A percentile compares a stretch with the other conserved stretches of the same genome.
phyloP scores from a whole-genome alignment of 2,329 filamentous ascomycete species.

The Blastomyces gilchristii region DNA sequence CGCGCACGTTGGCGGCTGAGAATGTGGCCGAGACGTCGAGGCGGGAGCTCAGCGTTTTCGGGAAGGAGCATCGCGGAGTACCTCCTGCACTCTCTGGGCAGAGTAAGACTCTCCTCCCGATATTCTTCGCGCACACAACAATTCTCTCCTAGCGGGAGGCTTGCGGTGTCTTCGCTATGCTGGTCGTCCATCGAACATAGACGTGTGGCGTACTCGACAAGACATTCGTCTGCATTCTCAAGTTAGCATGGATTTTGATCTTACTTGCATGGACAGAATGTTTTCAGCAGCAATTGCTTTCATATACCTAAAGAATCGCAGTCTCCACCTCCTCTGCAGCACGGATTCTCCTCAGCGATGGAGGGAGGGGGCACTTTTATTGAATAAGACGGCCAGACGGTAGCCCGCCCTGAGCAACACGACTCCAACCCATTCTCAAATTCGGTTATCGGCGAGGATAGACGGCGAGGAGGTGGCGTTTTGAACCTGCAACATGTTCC shows the following conservation, averaged over 20 bases:
- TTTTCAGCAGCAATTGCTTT: not conserved
- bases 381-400: not conserved
- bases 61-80: not conserved
- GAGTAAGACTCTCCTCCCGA: not conserved
- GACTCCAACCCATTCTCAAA: not conserved
- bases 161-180: not conserved
- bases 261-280: not conserved
- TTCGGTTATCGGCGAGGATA: not conserved
- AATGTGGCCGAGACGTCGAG: not conserved
- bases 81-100: not conserved
- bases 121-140: not conserved
- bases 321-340: not conserved
- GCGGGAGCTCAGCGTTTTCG: not conserved
- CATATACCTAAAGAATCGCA: conserved; percentile 2
- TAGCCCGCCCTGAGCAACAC: not conserved
- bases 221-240: not conserved
- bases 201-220: not conserved
- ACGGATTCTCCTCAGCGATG: not conserved
- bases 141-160: not conserved
- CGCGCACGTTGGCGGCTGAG: not conserved
- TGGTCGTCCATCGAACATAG: conserved; percentile 3
- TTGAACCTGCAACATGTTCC: not conserved
- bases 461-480: not conserved
- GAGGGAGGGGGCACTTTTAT: not conserved
- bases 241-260: not conserved